phyloP scores from a whole-genome alignment of 148 eudicot species.

The Chenopodium album region DNA sequence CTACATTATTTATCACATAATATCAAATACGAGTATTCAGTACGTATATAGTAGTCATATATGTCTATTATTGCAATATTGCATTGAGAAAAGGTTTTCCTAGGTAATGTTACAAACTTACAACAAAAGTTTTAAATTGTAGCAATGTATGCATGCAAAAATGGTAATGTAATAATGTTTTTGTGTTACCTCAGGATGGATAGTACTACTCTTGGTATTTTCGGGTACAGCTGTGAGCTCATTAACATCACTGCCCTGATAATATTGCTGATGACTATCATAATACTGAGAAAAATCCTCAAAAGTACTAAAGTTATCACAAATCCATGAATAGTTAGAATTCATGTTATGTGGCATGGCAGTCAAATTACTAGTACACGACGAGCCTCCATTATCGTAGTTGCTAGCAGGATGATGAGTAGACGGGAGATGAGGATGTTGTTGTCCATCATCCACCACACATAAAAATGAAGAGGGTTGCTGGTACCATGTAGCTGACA shows the following conservation, averaged over 20 bases:
- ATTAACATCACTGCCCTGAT: neutral
- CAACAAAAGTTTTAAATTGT: too few relatives aligned
- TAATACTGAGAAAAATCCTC: conserved; percentile 6
- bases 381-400: neutral
- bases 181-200: neutral
- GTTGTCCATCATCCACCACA: neutral
- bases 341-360: neutral
- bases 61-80: too few relatives aligned
- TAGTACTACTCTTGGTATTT: neutral
- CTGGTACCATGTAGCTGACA: conserved; percentile 1
- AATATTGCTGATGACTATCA: neutral
- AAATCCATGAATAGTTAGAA: neutral
- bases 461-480: neutral
- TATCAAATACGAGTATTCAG: too few relatives aligned
- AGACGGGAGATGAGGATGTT: neutral
- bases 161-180: neutral
- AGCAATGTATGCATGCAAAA: too few relatives aligned
- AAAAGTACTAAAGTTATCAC: neutral
- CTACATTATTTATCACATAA: too few relatives aligned
- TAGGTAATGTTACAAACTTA: too few relatives aligned
- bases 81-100: too few relatives aligned
- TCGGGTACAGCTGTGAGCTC: neutral
- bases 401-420: neutral
- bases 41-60: too few relatives aligned
- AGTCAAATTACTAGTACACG: neutral